These are phyloP conservation scores for Picea glauca DNA, from an alignment of 75 land plant genomes.

Conservation along the genomic window DNA sequence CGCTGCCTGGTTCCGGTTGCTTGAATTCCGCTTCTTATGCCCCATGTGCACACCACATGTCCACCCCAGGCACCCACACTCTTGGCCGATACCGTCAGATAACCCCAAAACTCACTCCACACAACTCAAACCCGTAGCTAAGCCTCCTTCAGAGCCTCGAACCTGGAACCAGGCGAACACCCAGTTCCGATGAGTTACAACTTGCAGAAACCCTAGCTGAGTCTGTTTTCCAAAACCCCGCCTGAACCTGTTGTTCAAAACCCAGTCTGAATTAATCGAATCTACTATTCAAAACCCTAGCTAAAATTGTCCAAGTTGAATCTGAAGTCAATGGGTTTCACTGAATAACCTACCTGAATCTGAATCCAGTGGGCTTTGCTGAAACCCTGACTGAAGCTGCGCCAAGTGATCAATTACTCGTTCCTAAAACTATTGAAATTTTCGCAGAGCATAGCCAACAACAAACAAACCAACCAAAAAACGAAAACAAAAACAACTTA, in stretches of 20 bases:
- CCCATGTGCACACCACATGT: conserved; percentile 22
- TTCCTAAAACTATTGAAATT: too few species aligned
- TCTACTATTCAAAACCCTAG: neutral
- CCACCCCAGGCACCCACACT: conserved; percentile 4
- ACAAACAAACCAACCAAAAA: too few species aligned
- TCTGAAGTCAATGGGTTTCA: neutral
- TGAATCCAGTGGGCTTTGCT: neutral
- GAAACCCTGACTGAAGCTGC: neutral
- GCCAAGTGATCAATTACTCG: too few species aligned
- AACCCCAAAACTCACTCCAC: neutral
- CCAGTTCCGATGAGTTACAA: neutral
- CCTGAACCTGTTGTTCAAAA: neutral
- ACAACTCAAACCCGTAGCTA: neutral
- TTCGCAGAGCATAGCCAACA: too few species aligned
- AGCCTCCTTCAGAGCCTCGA: neutral
- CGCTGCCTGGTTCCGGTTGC: conserved; percentile 12
- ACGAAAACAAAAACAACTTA: too few species aligned
- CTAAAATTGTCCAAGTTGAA: neutral
- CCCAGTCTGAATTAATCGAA: neutral
- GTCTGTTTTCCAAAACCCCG: neutral
- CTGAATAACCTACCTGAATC: neutral
- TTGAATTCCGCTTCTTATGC: conserved; percentile 35
- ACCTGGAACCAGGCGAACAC: neutral
- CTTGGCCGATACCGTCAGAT: neutral
- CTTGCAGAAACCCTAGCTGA: neutral